Evolutionary conservation across 169 alveolate genomes (phyloP).

Genomic region (Plasmodium knowlesi): DNA sequence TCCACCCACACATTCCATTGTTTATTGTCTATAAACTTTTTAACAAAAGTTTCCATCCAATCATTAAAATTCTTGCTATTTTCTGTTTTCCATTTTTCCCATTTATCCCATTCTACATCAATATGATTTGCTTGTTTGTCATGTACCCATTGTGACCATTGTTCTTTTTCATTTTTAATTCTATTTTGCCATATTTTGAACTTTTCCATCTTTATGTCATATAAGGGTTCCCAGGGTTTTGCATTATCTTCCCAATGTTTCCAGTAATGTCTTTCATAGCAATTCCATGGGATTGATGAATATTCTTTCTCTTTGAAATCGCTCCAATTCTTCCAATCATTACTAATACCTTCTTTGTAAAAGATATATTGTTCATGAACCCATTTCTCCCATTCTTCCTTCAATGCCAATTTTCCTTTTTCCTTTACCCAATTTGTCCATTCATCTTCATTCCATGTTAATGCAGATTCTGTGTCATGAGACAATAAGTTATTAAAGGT

Average conservation of each 20-base stretch:
- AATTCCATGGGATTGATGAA: neutral
- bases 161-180: neutral
- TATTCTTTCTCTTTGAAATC: neutral
- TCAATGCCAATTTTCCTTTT: neutral
- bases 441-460: neutral
- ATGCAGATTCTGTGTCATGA: neutral
- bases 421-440: neutral
- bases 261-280: neutral
- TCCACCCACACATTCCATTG: neutral
- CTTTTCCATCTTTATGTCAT: neutral
- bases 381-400: neutral
- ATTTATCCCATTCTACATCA: neutral
- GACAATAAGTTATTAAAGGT: neutral
- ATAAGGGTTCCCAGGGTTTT: too few species aligned
- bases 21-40: too few species aligned
- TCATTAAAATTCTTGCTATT: neutral
- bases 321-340: neutral
- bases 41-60: neutral
- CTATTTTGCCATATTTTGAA: neutral
- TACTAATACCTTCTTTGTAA: neutral
- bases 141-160: neutral
- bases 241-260: neutral
- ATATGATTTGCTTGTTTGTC: neutral
- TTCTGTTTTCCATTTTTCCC: neutral
- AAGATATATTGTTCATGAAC: neutral